Evolutionary conservation across 2,329 filamentous ascomycete species (phyloP).

Genomic region (Penicillium palitans): DNA sequence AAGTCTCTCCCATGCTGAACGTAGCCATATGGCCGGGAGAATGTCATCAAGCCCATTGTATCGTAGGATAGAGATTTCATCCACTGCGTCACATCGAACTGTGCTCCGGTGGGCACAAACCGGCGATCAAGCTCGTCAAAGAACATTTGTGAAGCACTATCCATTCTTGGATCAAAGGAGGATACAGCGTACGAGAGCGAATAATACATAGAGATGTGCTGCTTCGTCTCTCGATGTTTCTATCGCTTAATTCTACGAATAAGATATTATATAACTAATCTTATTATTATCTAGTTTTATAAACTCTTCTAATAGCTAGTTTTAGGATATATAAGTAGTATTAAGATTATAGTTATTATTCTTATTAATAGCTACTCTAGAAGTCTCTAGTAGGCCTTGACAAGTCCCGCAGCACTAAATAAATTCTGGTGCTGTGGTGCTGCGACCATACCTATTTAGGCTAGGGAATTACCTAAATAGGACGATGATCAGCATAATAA

Average conservation of each 20-base stretch:
- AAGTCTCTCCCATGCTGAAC: slow-evolving; percentile 32
- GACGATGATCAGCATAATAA: too few species aligned
- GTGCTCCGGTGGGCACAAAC: slow-evolving; percentile 6
- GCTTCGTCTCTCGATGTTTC: slow-evolving; percentile 5
- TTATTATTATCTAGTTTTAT: not conserved
- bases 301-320: not conserved
- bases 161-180: slow-evolving; percentile 7
- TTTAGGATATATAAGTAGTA: not conserved
- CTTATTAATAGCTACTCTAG: too few species aligned
- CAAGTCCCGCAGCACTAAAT: too few species aligned
- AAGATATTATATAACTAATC: not conserved
- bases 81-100: slow-evolving; percentile 29
- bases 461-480: too few species aligned
- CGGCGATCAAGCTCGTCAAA: slow-evolving; percentile 25
- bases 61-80: slow-evolving; percentile 39
- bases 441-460: too few species aligned
- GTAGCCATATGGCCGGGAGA: slow-evolving; percentile 33
- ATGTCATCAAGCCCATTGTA: slow-evolving; percentile 34
- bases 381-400: too few species aligned
- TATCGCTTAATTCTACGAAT: not conserved
- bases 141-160: slow-evolving; percentile 16
- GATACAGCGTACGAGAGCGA: slow-evolving; percentile 7
- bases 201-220: slow-evolving; percentile 8
- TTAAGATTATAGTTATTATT: too few species aligned
- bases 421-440: too few species aligned